Conservation (phyloP, 1,139 yeast species). For the Magnusiomyces magnusii region DNA sequence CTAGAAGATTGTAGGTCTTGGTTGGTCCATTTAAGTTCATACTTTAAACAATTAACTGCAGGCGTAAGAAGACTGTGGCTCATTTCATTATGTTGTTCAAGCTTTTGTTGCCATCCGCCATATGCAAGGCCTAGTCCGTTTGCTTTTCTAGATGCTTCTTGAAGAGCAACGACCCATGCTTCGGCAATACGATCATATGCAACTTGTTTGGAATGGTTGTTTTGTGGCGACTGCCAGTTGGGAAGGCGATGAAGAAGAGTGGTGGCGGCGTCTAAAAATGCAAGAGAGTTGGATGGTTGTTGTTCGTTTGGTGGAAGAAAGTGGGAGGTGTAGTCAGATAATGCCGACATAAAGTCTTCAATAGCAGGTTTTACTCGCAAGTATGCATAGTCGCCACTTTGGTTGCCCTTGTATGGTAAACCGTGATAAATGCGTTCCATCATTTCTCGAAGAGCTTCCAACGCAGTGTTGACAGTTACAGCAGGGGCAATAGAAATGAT, state of each 20-base stretch:
- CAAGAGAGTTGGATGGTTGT: constrained; percentile 49
- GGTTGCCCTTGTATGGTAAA: constrained; percentile 71
- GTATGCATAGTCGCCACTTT: constrained; percentile 77
- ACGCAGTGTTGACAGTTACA: constrained; percentile 47
- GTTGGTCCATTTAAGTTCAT: constrained; percentile 24
- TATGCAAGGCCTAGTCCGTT: constrained; percentile 38
- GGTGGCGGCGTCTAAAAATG: constrained; percentile 62
- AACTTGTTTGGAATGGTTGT: constrained; percentile 61
- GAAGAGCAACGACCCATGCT: constrained; percentile 64
- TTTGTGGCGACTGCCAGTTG: constrained; percentile 58
- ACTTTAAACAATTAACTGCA: constrained; percentile 23
- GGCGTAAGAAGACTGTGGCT: constrained; percentile 37
- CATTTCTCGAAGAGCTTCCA: constrained; percentile 44
- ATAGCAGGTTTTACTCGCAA: constrained; percentile 67
- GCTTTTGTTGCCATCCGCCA: constrained; percentile 47
- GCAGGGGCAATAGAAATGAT: constrained; percentile 50
- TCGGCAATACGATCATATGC: constrained; percentile 76
- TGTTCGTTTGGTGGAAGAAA: constrained; percentile 73
- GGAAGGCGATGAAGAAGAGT: constrained; percentile 62
- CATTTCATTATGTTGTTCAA: constrained; percentile 51
- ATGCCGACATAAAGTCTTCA: constrained; percentile 66
- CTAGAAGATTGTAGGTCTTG: constrained; percentile 4
- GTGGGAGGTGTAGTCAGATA: constrained; percentile 71
- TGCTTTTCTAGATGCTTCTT: constrained; percentile 39
- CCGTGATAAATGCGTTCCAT: constrained; percentile 41